phyloP scores from a whole-genome alignment of 371 early-diverging fungal genomes.

The Syncephalastrum sp. region DNA sequence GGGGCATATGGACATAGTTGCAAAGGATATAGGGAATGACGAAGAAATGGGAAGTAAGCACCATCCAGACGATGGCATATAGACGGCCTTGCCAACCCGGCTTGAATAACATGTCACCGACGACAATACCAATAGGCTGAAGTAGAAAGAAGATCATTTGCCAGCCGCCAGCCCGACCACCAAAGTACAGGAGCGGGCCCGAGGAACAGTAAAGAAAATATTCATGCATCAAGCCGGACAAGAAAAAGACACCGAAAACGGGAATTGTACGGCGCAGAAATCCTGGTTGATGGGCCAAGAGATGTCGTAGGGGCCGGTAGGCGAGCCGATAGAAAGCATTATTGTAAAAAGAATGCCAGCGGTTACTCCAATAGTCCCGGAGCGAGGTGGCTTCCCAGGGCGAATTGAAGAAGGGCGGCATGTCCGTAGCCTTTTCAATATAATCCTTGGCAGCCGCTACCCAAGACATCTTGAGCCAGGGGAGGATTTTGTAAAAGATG shows the following conservation, averaged over 20 bases:
- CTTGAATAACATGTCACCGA: conserved; percentile 29
- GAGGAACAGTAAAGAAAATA: conserved; percentile 35
- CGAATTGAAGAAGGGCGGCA: conserved; percentile 34
- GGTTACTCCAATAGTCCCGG: conserved; percentile 39
- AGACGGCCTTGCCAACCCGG: conserved; percentile 16
- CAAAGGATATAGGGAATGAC: conserved; percentile 19
- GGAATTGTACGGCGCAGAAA: conserved; percentile 23
- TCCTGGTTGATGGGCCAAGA: conserved; percentile 10
- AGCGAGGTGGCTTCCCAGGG: conserved; percentile 37
- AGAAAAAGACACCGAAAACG: conserved; percentile 31
- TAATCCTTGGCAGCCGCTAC: conserved; percentile 24
- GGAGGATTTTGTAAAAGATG: conserved; percentile 15
- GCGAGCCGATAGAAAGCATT: conserved; percentile 39
- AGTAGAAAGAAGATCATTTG: conserved; percentile 33
- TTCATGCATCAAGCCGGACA: conserved; percentile 45
- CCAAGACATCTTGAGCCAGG: conserved; percentile 19
- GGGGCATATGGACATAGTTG: conserved; percentile 9
- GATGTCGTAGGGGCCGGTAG: conserved; percentile 26
- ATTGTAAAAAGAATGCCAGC: conserved; percentile 45
- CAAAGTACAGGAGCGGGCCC: conserved; percentile 23
- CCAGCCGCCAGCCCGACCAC: conserved; percentile 23
- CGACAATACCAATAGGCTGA: conserved; percentile 24
- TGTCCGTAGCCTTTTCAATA: conserved; percentile 26
- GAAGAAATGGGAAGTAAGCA: conserved; percentile 19
- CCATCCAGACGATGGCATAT: conserved; percentile 30